phyloP scores from a whole-genome alignment of 139 green algal genomes.

The Nannochloris sp. region DNA sequence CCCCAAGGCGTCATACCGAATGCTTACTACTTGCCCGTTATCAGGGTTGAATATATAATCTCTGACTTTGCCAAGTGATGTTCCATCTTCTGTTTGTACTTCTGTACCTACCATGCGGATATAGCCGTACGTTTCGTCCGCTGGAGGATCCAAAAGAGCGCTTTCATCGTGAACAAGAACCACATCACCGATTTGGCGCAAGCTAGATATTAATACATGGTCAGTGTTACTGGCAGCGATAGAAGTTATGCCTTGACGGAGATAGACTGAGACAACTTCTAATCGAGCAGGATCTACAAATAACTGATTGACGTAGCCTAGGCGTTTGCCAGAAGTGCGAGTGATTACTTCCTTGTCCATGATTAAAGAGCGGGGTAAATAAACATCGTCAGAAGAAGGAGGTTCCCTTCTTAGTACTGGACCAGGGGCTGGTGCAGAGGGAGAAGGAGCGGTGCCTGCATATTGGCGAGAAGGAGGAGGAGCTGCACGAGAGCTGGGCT shows the following conservation, averaged over 20 bases:
- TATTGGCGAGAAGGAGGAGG: too few relatives aligned
- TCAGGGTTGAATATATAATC: constrained; percentile 72
- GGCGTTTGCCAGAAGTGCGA: constrained; percentile 37
- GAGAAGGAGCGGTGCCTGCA: too few relatives aligned
- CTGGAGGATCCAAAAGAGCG: constrained; percentile 33
- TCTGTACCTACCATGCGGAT: constrained; percentile 47
- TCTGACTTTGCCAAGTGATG: constrained; percentile 58
- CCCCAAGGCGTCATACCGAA: constrained; percentile 70
- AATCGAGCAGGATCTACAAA: constrained; percentile 50
- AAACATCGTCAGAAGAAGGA: background rate
- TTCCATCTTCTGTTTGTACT: constrained; percentile 44
- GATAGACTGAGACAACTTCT: constrained; percentile 55
- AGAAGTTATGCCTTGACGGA: constrained; percentile 35
- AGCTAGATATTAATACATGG: constrained; percentile 44
- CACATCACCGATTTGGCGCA: constrained; percentile 70
- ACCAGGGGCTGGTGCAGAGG: too few relatives aligned
- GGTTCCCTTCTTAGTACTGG: background rate
- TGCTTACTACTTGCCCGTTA: constrained; percentile 40
- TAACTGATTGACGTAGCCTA: constrained; percentile 53
- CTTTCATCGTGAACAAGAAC: constrained; percentile 67
- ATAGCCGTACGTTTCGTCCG: constrained; percentile 40
- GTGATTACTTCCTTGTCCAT: constrained; percentile 33
- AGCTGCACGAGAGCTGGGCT: too few relatives aligned
- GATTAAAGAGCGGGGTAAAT: constrained; percentile 10
- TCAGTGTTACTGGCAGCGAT: background rate